phyloP scores from a whole-genome alignment of 164 flowering plant species.

The Aristolochia contorta region DNA sequence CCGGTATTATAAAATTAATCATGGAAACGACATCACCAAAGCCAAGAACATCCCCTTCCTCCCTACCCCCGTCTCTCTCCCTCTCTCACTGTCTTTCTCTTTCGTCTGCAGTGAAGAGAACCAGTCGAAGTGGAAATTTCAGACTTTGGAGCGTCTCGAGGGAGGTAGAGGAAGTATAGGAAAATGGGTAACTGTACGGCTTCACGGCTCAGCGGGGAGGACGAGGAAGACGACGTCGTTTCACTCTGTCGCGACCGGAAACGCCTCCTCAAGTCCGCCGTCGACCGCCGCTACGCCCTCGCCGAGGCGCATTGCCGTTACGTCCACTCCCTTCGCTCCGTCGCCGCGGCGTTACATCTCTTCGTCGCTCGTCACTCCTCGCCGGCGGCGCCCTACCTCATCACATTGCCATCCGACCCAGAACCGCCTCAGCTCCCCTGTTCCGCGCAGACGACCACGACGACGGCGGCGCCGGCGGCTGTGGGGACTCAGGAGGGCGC shows the following conservation, averaged over 20 bases:
- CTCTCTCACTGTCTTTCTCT: background rate
- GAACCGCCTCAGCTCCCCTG: slow-evolving; percentile 9
- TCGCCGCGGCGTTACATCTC: slow-evolving; percentile 37
- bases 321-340: slow-evolving; percentile 30
- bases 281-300: slow-evolving; percentile 31
- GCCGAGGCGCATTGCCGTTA: slow-evolving; percentile 45
- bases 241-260: slow-evolving; percentile 34
- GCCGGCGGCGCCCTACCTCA: slow-evolving; percentile 27
- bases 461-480: no score
- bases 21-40: background rate
- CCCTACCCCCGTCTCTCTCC: no score
- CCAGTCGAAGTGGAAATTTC: no score
- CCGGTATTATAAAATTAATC: no score
- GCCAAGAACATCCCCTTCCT: background rate
- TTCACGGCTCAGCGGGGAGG: slow-evolving; percentile 20
- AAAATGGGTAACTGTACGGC: slow-evolving; percentile 6
- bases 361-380: slow-evolving; percentile 41
- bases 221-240: slow-evolving; percentile 33
- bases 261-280: slow-evolving; percentile 31
- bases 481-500: slow-evolving; percentile 6
- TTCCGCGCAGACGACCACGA: slow-evolving; percentile 4
- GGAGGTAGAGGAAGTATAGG: background rate
- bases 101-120: no score
- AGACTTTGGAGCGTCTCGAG: background rate
- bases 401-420: slow-evolving; percentile 19